Conservation (phyloP, 2,329 filamentous ascomycete species). For the Neopestalotiopsis rosae region DNA sequence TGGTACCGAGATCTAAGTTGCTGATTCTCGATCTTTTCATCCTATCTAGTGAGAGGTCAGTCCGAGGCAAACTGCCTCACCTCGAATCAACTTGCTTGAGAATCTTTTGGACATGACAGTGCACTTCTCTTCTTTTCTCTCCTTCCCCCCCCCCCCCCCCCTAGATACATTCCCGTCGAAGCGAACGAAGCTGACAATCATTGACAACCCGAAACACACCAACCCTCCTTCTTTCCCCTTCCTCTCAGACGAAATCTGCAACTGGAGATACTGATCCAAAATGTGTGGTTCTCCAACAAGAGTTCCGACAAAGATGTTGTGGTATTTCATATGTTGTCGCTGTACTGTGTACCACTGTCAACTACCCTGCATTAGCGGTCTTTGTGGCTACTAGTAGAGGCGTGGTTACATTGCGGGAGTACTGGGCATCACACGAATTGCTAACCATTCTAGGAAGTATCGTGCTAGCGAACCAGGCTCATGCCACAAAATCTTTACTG, state of each 20-base stretch:
- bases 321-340: neutral
- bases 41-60: neutral
- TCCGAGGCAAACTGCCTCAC: neutral
- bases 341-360: neutral
- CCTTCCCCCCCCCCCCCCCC: no score
- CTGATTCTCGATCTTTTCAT: neutral
- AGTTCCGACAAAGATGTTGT: neutral
- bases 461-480: neutral
- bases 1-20: neutral
- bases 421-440: neutral
- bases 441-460: neutral
- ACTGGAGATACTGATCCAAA: no score
- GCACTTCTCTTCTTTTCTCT: no score
- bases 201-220: no score
- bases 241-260: no score
- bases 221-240: no score
- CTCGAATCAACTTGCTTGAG: neutral
- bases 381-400: neutral
- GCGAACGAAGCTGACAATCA: no score
- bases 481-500: no score
- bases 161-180: no score
- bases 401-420: neutral
- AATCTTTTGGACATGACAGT: neutral
- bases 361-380: neutral
- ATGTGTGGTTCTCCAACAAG: no score